Percentiles rank a stretch among this genome's conserved stretches.
phyloP scores from a whole-genome alignment of 306 rosid species.

The Abrus precatorius region DNA sequence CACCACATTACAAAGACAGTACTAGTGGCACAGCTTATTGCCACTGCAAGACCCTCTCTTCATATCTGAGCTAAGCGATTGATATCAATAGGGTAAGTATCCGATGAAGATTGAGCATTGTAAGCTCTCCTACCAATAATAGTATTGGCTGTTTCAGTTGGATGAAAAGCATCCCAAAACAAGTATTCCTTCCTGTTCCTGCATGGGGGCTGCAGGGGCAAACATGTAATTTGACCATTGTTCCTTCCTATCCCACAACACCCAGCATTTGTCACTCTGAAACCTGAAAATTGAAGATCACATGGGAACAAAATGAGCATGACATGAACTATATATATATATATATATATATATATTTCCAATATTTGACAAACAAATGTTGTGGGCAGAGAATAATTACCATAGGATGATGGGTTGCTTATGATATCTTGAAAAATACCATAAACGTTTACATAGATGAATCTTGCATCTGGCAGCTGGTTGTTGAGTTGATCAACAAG shows the following conservation, averaged over 20 bases:
- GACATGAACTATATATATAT: too few species aligned
- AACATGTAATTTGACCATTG: slow-evolving; percentile 90
- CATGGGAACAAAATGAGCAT: background rate
- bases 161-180: slow-evolving; percentile 99
- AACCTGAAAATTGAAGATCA: slow-evolving; percentile 60
- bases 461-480: slow-evolving; percentile 65
- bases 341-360: too few species aligned
- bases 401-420: slow-evolving; percentile 73
- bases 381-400: slow-evolving; percentile 47
- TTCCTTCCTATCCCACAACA: slow-evolving; percentile 97
- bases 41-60: slow-evolving; percentile 5
- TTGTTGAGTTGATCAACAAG: slow-evolving; percentile 77
- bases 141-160: slow-evolving; percentile 77
- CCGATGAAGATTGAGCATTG: slow-evolving; percentile 75
- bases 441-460: slow-evolving; percentile 75
- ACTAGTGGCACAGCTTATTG: slow-evolving; percentile 14
- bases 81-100: slow-evolving; percentile 90
- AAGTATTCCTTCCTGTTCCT: slow-evolving; percentile 65
- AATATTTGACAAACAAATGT: background rate
- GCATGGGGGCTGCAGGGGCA: slow-evolving; percentile 86
- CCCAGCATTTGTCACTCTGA: slow-evolving; percentile 71
- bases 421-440: slow-evolving; percentile 80
- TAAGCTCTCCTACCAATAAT: slow-evolving; percentile 75
- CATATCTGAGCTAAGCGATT: slow-evolving; percentile 71
- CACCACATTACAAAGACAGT: background rate